Percentiles rank a stretch among this genome's conserved stretches.
Conservation (phyloP, 2,329 filamentous ascomycete species). For the Ophiostoma tasmaniense region DNA sequence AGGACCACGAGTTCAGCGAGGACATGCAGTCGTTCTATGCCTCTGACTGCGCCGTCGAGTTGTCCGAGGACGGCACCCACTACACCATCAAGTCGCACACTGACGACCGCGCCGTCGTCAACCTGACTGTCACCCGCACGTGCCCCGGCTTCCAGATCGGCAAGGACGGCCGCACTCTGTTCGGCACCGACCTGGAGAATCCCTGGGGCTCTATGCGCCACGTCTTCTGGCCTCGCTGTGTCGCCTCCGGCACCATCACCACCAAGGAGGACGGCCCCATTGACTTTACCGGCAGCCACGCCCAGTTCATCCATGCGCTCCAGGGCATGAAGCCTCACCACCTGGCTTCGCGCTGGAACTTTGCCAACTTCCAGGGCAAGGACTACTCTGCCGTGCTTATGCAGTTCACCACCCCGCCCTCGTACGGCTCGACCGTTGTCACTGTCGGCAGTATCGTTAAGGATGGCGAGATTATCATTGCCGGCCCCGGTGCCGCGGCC, state of each 20-base stretch:
- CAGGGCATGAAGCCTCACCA: constrained; percentile 99
- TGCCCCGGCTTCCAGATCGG: constrained; percentile 79
- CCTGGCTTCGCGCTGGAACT: constrained; percentile 87
- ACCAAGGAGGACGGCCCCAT: constrained; percentile 72
- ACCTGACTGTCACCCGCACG: constrained; percentile 68
- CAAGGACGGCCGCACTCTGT: constrained; percentile 73
- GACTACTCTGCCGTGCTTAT: constrained; percentile 84
- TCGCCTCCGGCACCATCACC: constrained; percentile 71
- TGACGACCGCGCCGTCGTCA: constrained; percentile 72
- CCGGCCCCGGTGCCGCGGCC: constrained; percentile 55
- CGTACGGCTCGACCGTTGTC: constrained; percentile 79
- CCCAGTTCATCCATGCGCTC: constrained; percentile 72
- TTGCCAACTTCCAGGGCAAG: constrained; percentile 81
- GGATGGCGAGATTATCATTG: constrained; percentile 70
- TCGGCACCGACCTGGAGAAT: constrained; percentile 73
- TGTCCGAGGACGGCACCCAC: constrained; percentile 71
- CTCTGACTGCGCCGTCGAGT: constrained; percentile 72
- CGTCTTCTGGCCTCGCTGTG: constrained; percentile 86
- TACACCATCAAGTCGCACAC: constrained; percentile 88
- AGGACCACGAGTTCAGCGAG: constrained; percentile 74
- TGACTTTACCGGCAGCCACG: constrained; percentile 75
- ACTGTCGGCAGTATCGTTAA: constrained; percentile 74
- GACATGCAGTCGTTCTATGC: constrained; percentile 78
- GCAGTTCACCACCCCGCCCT: constrained; percentile 90
- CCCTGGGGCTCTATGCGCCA: constrained; percentile 94